Percentiles rank a stretch among this genome's conserved stretches.
phyloP scores from a whole-genome alignment of 2,329 filamentous ascomycete species.

The Fusarium nisikadoi region DNA sequence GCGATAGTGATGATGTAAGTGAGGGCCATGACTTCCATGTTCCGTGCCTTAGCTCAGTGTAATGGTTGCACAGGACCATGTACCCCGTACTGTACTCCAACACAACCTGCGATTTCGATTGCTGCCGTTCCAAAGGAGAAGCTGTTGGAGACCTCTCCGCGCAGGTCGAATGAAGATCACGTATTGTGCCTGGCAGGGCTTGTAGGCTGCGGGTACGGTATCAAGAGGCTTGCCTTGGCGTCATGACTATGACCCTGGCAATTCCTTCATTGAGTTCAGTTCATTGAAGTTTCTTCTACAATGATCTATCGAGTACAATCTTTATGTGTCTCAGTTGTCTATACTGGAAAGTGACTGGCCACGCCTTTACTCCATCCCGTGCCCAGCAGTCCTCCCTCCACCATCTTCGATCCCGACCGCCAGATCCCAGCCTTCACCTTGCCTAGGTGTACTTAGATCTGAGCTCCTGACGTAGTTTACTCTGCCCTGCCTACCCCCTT shows the following conservation, averaged over 20 bases:
- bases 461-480: conserved; percentile 34
- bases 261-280: not conserved
- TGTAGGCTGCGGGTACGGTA: not conserved
- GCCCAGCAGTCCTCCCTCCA: conserved; percentile 4
- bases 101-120: conserved; percentile 4
- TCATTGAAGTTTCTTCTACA: not conserved
- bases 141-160: conserved; percentile 3
- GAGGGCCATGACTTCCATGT: conserved; percentile 32
- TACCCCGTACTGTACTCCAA: conserved; percentile 17
- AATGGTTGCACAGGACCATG: conserved; percentile 36
- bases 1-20: conserved; percentile 38
- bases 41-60: conserved; percentile 32
- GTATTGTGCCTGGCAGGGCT: conserved; percentile 13
- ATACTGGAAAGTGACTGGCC: conserved; percentile 1
- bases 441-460: conserved; percentile 28
- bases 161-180: not conserved
- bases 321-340: conserved; percentile 1
- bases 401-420: conserved; percentile 29
- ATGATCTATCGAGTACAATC: not conserved
- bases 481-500: conserved; percentile 21
- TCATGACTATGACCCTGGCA: not conserved
- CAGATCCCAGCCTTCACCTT: conserved; percentile 22
- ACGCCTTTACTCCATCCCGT: conserved; percentile 7
- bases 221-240: conserved; percentile 6
- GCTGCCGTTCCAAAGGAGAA: conserved; percentile 4